Base-by-base conservation (phyloP, 2,329 filamentous ascomycete species). In the Ceratocystis ficicola region DNA sequence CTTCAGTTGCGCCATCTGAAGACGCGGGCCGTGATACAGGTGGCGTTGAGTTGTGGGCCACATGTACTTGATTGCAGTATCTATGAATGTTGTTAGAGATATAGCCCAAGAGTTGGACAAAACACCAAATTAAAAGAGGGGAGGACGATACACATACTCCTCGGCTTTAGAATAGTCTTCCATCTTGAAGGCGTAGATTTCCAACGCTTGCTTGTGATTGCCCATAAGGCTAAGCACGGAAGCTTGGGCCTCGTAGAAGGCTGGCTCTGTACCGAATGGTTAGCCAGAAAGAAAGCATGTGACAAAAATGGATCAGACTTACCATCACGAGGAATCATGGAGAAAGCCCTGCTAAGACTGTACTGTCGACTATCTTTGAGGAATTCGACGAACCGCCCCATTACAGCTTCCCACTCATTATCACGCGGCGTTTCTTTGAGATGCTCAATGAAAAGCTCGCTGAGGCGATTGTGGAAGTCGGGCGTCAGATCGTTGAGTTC, bases 101-200 rank as follows among this genome's bases (percentile, higher is more conserved):
- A 62, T 65, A 52, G 20, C 20, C 48, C 22, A 75, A 68, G 50
- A 55, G n/a, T 20, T 63, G 25, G 15, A 5, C n/a, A 8, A 10
- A 60, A 7, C 6, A 44, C 4, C 32, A 32, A 22, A 10, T 28
- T 8, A 25, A 28, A 28, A 28, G 22, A 52, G 8, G 25, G 22
- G 20, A 25, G 0, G 20, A 1, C 5, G 2, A 48, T 7, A 52
- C 12, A 79, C 85, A 68, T 78, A 96, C 87, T 96, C 90, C 81
- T 99, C 94, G 41, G 94, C 94, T 75, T 96, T 97, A 12, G 78
- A 79, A 69, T 89, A 93, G 74, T 96, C 87, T 70, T 88, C 79
- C 74, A 99, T 83, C 74, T 93, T 94, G 77, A 96, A 99, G 32
- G 97, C 93, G 73, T 96, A 99, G 64, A 99, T 96, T 73, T 94